Evolutionary conservation across 306 rosid species (phyloP), one percentile per base, ranked within the genome.

Genomic region (Pterocarpus macrocarpus): DNA sequence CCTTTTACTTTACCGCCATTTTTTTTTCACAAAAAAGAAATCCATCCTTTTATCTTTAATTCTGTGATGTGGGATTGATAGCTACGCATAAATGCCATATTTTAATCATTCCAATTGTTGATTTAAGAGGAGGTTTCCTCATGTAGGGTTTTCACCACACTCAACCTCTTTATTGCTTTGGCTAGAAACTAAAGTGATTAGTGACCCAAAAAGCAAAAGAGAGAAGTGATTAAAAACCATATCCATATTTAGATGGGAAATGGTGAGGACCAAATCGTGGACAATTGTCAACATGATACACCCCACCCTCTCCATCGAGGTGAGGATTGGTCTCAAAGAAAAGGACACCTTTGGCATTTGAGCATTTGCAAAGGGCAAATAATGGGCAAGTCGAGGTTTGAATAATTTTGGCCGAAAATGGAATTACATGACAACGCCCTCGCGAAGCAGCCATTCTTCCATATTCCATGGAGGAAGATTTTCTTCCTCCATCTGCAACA

Each of bases 161-260:
- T 66, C 76, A 81, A 66, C 80, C 76, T 57, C 69, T 45, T 75
- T 32, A 28, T 65, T 81, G 80, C 76, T 75, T 81, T 81, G 56
- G 85, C 55, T 8, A 65, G 0, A 81, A 59, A 76, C 69, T 50
- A 82, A 76, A 82, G 68, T 70, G 69, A 64, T 58, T 82, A 69
- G 61, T 43, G 73, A 77, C 78, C 50, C 16, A n/a, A 58, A 79
- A 78, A 69, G 11, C 0, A 4, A 52, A 70, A 57, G 58, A 10
- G 71, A 17, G 43, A 4, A 78, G 63, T 15, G 39, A 79, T 73
- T 64, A 57, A 47, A 41, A 66, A 14, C 15, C 4, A 69, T 15
- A 66, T 15, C 16, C 22, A 43, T 61, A 32, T 75, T 41, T 75
- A 4, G 4, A 57, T 58, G 71, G 36, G 15, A 49, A 41, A 67